phyloP scores from a whole-genome alignment of 1,284 basidiomycete genomes.

The Hypsizygus ulmarius region DNA sequence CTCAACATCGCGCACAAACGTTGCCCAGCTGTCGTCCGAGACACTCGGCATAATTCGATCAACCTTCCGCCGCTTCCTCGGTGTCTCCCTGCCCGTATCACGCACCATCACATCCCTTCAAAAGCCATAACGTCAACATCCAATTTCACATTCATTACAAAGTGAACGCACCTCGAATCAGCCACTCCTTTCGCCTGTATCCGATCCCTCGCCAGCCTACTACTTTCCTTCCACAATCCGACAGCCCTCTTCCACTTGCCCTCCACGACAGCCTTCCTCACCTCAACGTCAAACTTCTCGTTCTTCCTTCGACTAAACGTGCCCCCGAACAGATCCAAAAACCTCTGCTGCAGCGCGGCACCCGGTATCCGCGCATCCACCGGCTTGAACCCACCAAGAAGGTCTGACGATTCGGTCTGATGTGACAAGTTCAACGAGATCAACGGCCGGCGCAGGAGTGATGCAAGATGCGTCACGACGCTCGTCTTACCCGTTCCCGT shows the following conservation, averaged over 20 bases:
- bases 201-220: constrained; percentile 64
- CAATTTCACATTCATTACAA: background rate
- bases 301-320: constrained; percentile 94
- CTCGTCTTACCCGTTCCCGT: constrained; percentile 99
- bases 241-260: constrained; percentile 86
- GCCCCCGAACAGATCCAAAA: constrained; percentile 80
- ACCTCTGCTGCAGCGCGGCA: constrained; percentile 71
- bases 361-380: constrained; percentile 85
- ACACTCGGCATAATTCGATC: constrained; percentile 44
- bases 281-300: constrained; percentile 81
- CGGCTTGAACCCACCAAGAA: constrained; percentile 95
- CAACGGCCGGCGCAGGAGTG: constrained; percentile 74
- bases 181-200: constrained; percentile 46
- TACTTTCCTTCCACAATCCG: constrained; percentile 83
- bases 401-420: constrained; percentile 94
- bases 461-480: constrained; percentile 84
- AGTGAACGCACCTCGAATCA: constrained; percentile 38
- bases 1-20: constrained; percentile 69
- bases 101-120: constrained; percentile 11
- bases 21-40: constrained; percentile 65
- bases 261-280: constrained; percentile 80
- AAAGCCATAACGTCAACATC: background rate
- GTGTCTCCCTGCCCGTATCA: constrained; percentile 40
- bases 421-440: constrained; percentile 94
- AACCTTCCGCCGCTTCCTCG: constrained; percentile 76